phyloP scores from a whole-genome alignment of 2,329 filamentous ascomycete genomes.

The Colletotrichum sp. region DNA sequence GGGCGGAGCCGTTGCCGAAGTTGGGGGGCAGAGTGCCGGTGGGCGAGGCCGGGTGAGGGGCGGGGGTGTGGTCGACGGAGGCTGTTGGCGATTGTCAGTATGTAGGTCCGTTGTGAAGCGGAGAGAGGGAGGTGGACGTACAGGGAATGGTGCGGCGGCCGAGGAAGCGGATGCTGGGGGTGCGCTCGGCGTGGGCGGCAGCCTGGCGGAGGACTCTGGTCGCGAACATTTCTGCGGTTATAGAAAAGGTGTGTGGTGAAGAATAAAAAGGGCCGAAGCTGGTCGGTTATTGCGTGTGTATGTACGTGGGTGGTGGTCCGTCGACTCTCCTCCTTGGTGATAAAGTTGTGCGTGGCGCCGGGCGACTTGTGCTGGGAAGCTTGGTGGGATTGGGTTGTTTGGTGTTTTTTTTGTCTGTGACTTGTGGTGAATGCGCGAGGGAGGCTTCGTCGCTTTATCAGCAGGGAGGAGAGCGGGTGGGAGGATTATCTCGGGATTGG shows the following conservation, averaged over 20 bases:
- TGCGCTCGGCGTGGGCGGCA: slow-evolving; percentile 63
- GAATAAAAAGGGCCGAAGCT: not conserved
- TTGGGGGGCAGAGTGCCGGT: slow-evolving; percentile 64
- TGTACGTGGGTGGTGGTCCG: not conserved
- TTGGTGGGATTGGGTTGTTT: not conserved
- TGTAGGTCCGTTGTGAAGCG: not conserved
- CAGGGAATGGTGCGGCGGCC: slow-evolving; percentile 65
- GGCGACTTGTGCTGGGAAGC: not conserved
- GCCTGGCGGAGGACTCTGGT: slow-evolving; percentile 64
- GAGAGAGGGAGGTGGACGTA: slow-evolving; percentile 38
- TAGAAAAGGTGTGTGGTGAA: not conserved
- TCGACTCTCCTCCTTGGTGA: slow-evolving; percentile 20
- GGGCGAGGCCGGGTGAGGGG: slow-evolving; percentile 76
- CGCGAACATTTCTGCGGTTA: slow-evolving; percentile 53
- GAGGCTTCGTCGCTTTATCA: slow-evolving; percentile 11
- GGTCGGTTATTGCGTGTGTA: not conserved
- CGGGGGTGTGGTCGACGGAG: slow-evolving; percentile 73
- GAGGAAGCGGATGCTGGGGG: slow-evolving; percentile 66
- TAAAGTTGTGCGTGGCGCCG: slow-evolving; percentile 8
- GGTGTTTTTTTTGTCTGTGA: not conserved
- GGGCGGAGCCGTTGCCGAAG: slow-evolving; percentile 42
- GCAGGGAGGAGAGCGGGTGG: slow-evolving; percentile 17
- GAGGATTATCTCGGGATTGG: not conserved
- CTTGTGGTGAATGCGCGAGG: not conserved
- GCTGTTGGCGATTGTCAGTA: slow-evolving; percentile 50